phyloP scores from a whole-genome alignment of 2,329 filamentous ascomycete species.

The Myriosclerotinia duriaeana region DNA sequence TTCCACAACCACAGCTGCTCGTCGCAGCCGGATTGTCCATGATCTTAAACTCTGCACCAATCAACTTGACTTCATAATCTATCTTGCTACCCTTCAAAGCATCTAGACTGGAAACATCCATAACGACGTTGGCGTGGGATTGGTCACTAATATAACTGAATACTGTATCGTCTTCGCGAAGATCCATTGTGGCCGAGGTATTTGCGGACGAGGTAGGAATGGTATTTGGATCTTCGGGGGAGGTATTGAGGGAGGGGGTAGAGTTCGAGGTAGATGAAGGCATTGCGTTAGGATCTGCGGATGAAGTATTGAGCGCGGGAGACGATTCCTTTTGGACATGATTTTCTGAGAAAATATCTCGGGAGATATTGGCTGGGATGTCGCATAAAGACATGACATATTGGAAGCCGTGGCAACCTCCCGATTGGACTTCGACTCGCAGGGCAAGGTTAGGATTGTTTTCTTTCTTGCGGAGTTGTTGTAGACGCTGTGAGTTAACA shows the following conservation, averaged over 20 bases:
- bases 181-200: slow-evolving; percentile 43
- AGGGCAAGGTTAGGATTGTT: slow-evolving; percentile 77
- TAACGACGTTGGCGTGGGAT: slow-evolving; percentile 73
- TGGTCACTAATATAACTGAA: slow-evolving; percentile 66
- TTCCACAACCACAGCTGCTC: slow-evolving; percentile 95
- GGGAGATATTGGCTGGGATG: slow-evolving; percentile 45
- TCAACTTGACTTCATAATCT: slow-evolving; percentile 94
- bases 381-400: slow-evolving; percentile 87
- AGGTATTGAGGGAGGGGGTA: slow-evolving; percentile 28
- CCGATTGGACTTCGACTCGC: slow-evolving; percentile 88
- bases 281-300: slow-evolving; percentile 10
- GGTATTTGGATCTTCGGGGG: slow-evolving; percentile 29
- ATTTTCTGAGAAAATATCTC: slow-evolving; percentile 8
- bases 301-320: slow-evolving; percentile 28
- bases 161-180: slow-evolving; percentile 77
- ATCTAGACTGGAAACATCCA: slow-evolving; percentile 85
- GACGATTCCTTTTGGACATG: slow-evolving; percentile 25
- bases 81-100: slow-evolving; percentile 90
- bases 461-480: slow-evolving; percentile 59
- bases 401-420: slow-evolving; percentile 97
- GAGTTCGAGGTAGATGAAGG: slow-evolving; percentile 4
- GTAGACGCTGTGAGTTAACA: slow-evolving; percentile 33
- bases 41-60: slow-evolving; percentile 94
- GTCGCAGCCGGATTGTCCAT: slow-evolving; percentile 88
- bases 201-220: slow-evolving; percentile 19